These are phyloP conservation scores for Colletotrichum sp. DNA, from an alignment of 2,329 filamentous ascomycete genomes.

Conservation along the genomic window DNA sequence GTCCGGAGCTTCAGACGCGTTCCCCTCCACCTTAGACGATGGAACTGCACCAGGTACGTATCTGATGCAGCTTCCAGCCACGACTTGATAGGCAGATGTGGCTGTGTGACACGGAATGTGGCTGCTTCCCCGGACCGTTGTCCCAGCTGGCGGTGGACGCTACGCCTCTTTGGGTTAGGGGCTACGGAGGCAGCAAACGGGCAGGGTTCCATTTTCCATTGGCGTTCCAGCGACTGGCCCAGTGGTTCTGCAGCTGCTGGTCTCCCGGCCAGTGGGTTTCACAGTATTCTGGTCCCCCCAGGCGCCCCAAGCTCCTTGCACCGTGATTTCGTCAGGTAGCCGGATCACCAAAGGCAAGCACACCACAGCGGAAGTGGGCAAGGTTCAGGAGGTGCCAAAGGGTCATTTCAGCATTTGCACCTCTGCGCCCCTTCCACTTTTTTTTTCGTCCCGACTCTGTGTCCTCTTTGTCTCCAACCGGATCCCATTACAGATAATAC, in stretches of 20 bases:
- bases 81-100: not conserved
- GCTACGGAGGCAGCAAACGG: not conserved
- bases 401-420: not conserved
- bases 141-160: not conserved
- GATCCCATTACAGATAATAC: not conserved
- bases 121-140: conserved; percentile 10
- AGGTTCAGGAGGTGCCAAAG: conserved; percentile 17
- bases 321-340: conserved; percentile 13
- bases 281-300: not conserved
- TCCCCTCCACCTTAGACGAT: not conserved
- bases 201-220: not conserved
- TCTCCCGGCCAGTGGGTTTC: conserved; percentile 11
- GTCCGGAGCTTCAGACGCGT: conserved; percentile 3
- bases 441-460: conserved; percentile 7
- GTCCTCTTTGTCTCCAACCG: conserved; percentile 6
- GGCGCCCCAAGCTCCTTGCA: conserved; percentile 20
- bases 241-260: conserved; percentile 4
- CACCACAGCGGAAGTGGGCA: not conserved
- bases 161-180: not conserved
- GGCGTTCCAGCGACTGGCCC: not conserved
- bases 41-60: not conserved
- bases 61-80: not conserved
- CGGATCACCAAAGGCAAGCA: conserved; percentile 11
- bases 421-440: conserved; percentile 16
- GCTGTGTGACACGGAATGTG: not conserved